Base-by-base conservation (phyloP, 177 flowering plant species). In the Tripterygium wilfordii region DNA sequence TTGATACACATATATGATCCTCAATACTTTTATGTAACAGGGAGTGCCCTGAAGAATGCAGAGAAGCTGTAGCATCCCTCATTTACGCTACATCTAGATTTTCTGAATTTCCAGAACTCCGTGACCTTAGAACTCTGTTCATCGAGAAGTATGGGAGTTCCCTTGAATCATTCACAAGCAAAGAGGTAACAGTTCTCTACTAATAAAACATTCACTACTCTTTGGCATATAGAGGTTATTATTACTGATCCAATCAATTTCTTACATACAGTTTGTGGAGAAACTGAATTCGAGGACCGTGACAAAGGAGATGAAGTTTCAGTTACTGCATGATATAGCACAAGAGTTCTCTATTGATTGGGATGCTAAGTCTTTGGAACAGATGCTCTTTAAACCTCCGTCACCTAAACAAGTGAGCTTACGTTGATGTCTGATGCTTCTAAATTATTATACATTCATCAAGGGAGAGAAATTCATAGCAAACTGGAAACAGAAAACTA, bases 1-100 rank as follows among this genome's bases (percentile, higher is more conserved):
- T n/a, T n/a, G n/a, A n/a, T n/a, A n/a, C n/a, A n/a, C n/a, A n/a
- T n/a, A n/a, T n/a, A n/a, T n/a, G n/a, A n/a, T n/a, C n/a, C n/a
- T n/a, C n/a, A n/a, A n/a, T 27, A 2, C 18, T 5, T n/a, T 51
- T 47, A 12, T 44, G 18, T 42, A 49, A 2, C 56, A 85, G 97
- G 40, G 88, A 78, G 22, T 88, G 95, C 43, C 97, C 97, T 16
- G 77, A 74, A 35, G 85, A 83, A 41, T 79, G 89, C 69, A 75
- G 35, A 44, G 95, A 86, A 63, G 89, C 95, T 16, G 79, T 82
- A 2, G 19, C 85, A 31, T 76, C 84, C 47, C 47, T 88, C 54
- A 64, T 73, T 55, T 76, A 66, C 61, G 92, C 95, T 30, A 89
- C 97, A 14, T 92, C 97, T 39, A 66, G 97, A 58, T 72, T 85